Percentiles rank a stretch among this genome's conserved stretches.
These are phyloP conservation scores for Gossypium gossypioides DNA, from an alignment of 441 rosid genomes.

Conservation along the genomic window DNA sequence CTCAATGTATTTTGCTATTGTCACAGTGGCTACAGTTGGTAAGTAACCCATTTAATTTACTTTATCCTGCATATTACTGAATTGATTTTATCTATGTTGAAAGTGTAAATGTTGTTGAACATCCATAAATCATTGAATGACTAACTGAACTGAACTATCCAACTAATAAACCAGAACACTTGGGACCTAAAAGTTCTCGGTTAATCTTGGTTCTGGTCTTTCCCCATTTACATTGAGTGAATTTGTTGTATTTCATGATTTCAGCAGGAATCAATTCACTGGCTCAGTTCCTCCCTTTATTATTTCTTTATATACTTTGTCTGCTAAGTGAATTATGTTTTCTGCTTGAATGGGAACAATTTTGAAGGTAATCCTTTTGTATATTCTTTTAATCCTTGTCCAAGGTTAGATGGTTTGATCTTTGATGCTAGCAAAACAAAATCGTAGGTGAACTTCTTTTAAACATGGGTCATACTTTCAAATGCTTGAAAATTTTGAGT, in stretches of 20 bases:
- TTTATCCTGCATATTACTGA: background rate
- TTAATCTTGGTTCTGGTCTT: constrained; percentile 5
- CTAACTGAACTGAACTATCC: no score
- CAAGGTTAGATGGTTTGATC: constrained; percentile 29
- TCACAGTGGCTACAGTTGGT: constrained; percentile 98
- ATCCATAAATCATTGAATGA: background rate
- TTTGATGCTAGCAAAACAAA: constrained; percentile 38
- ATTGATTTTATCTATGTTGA: background rate
- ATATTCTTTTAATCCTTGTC: constrained; percentile 30
- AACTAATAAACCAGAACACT: no score
- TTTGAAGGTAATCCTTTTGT: constrained; percentile 35
- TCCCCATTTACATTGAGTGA: background rate
- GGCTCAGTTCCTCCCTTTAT: constrained; percentile 31
- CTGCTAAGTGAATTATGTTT: constrained; percentile 31
- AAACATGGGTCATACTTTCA: constrained; percentile 30
- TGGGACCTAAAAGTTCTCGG: no score
- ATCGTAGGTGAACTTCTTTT: constrained; percentile 39
- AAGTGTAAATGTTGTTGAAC: background rate
- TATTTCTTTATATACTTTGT: constrained; percentile 28
- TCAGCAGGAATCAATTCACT: constrained; percentile 38
- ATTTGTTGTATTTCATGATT: constrained; percentile 27
- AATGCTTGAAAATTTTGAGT: constrained; percentile 35
- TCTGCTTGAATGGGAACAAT: constrained; percentile 38
- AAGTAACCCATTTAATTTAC: constrained; percentile 22
- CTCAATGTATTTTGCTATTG: constrained; percentile 80